These are phyloP conservation scores for Euphorbia lathyris DNA, from an alignment of 345 rosid genomes.

Conservation along the genomic window DNA sequence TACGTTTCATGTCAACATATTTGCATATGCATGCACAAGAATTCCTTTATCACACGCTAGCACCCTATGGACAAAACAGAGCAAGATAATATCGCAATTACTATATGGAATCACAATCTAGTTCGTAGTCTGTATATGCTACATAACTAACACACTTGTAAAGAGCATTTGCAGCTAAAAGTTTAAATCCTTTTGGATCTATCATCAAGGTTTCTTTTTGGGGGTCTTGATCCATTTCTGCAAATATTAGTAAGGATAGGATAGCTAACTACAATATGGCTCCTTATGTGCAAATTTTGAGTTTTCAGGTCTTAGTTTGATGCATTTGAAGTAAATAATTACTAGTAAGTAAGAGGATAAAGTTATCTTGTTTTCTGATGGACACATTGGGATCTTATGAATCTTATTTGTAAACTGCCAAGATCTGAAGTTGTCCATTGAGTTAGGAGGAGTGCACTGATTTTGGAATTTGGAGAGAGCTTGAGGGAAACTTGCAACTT, in stretches of 20 bases:
- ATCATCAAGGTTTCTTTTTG: background rate
- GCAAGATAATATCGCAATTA: background rate
- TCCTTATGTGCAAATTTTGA: background rate
- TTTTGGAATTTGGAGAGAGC: background rate
- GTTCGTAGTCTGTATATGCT: background rate
- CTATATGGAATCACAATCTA: background rate
- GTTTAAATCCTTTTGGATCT: background rate
- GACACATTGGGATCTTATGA: background rate
- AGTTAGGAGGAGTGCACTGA: background rate
- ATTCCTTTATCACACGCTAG: background rate
- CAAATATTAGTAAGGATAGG: background rate
- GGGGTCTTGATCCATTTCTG: background rate
- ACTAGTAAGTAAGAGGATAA: background rate
- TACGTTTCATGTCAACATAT: slow-evolving; percentile 12
- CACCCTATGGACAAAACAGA: background rate
- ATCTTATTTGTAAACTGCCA: background rate
- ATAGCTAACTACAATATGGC: background rate
- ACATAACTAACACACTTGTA: background rate
- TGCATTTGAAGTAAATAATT: background rate
- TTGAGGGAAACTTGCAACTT: background rate
- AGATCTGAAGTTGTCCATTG: background rate
- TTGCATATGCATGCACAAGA: background rate
- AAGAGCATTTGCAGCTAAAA: background rate
- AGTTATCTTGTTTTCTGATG: background rate
- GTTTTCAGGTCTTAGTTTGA: background rate